A percentile compares a stretch with the other conserved stretches of the same genome.
phyloP scores from a whole-genome alignment of 768 basidiomycete genomes.

The Infundibulicybe gibba region DNA sequence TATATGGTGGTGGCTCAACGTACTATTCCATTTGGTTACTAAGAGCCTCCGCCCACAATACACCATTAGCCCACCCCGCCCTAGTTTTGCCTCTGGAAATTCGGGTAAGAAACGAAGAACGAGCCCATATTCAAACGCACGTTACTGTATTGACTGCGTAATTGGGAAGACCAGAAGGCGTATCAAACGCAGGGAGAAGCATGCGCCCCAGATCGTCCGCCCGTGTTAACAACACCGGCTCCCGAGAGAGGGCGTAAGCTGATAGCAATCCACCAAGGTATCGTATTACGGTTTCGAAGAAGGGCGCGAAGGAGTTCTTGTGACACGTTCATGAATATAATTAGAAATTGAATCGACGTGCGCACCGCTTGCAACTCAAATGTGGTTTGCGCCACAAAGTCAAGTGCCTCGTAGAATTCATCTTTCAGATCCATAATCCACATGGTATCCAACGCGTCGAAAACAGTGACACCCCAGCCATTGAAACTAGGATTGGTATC shows the following conservation, averaged over 20 bases:
- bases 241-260: slow-evolving; percentile 70
- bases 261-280: slow-evolving; percentile 82
- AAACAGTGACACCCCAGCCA: slow-evolving; percentile 69
- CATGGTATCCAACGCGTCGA: slow-evolving; percentile 83
- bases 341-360: slow-evolving; percentile 5
- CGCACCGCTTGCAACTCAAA: slow-evolving; percentile 38
- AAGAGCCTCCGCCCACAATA: slow-evolving; percentile 36
- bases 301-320: slow-evolving; percentile 37
- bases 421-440: slow-evolving; percentile 72
- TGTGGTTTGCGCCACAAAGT: slow-evolving; percentile 41
- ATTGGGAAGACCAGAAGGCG: slow-evolving; percentile 64
- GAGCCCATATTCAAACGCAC: slow-evolving; percentile 26
- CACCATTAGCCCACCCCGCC: slow-evolving; percentile 24
- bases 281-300: slow-evolving; percentile 82
- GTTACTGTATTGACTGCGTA: slow-evolving; percentile 62
- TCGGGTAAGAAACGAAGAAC: background rate
- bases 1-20: slow-evolving; percentile 7
- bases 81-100: slow-evolving; percentile 31
- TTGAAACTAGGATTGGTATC: slow-evolving; percentile 47
- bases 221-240: slow-evolving; percentile 56
- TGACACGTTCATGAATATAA: background rate
- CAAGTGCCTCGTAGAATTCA: slow-evolving; percentile 59
- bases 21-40: slow-evolving; percentile 68
- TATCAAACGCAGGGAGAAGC: slow-evolving; percentile 70
- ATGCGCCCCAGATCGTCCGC: slow-evolving; percentile 72